phyloP scores from a whole-genome alignment of 768 basidiomycete genomes.

The Podaxis carcinomalis region DNA sequence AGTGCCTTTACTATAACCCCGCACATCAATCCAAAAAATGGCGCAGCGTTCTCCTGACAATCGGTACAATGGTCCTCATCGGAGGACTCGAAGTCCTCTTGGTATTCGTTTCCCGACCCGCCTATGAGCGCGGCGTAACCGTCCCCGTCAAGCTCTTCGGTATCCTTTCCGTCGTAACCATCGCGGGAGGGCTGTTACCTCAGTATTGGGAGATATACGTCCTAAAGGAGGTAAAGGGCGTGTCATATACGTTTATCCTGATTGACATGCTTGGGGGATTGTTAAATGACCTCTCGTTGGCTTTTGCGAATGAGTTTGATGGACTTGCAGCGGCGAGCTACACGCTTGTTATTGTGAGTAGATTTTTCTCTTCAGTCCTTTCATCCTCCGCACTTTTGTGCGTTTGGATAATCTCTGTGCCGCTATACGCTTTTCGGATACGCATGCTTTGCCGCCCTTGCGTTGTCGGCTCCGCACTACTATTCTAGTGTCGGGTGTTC shows the following conservation, averaged over 20 bases:
- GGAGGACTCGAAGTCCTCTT: conserved; percentile 59
- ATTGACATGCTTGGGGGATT: conserved; percentile 70
- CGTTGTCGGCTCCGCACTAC: not conserved
- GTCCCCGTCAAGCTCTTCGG: conserved; percentile 53
- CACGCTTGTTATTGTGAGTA: conserved; percentile 53
- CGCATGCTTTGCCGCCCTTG: too few relatives aligned
- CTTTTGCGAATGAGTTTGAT: conserved; percentile 61
- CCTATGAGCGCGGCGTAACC: conserved; percentile 26
- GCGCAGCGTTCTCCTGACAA: conserved; percentile 29
- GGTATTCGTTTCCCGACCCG: conserved; percentile 52
- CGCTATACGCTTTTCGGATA: too few relatives aligned
- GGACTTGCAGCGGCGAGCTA: conserved; percentile 60
- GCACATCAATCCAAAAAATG: conserved; percentile 30
- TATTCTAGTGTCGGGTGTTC: not conserved
- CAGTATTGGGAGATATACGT: conserved; percentile 78
- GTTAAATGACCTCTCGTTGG: conserved; percentile 67
- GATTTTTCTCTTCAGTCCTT: not conserved
- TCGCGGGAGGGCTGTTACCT: conserved; percentile 46
- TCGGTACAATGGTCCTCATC: conserved; percentile 36
- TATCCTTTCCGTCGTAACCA: conserved; percentile 51
- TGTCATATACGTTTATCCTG: conserved; percentile 64
- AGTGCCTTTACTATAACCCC: conserved; percentile 67
- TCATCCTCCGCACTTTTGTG: not conserved
- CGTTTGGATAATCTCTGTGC: not conserved
- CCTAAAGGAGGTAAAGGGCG: conserved; percentile 57